phyloP scores from a whole-genome alignment of 2,329 filamentous ascomycete genomes.

The Aspergillus intermedius region DNA sequence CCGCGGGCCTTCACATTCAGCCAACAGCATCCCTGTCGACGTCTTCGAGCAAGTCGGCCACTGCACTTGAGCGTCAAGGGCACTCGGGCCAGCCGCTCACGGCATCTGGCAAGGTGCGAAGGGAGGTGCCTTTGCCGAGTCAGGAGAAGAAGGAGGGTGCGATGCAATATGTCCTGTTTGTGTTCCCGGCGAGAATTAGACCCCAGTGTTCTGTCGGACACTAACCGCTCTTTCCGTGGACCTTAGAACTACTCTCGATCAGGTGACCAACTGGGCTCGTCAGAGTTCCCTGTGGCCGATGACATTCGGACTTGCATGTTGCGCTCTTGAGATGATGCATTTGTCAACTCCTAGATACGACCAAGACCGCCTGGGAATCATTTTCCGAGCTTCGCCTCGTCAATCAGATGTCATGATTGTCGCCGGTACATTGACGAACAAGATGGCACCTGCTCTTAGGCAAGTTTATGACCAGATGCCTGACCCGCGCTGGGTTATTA shows the following conservation, averaged over 20 bases:
- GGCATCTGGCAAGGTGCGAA: constrained; percentile 39
- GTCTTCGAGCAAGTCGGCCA: constrained; percentile 38
- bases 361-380: constrained; percentile 81
- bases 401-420: constrained; percentile 94
- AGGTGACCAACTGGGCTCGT: constrained; percentile 79
- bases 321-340: constrained; percentile 92
- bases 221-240: neutral
- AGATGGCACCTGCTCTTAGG: constrained; percentile 86
- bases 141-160: constrained; percentile 47
- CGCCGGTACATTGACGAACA: constrained; percentile 87
- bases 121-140: constrained; percentile 43
- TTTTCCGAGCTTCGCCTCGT: constrained; percentile 80
- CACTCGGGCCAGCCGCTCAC: constrained; percentile 29
- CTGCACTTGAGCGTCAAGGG: constrained; percentile 33
- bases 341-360: constrained; percentile 84
- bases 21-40: constrained; percentile 36
- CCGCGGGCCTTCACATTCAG: constrained; percentile 27
- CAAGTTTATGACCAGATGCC: constrained; percentile 97
- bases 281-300: constrained; percentile 87
- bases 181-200: constrained; percentile 4
- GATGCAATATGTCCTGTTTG: constrained; percentile 48
- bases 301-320: constrained; percentile 87
- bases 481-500: constrained; percentile 80
- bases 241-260: constrained; percentile 50
- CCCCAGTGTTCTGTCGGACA: neutral